Evolutionary conservation across 768 basidiomycete genomes (phyloP).

Genomic region (Stropharia rugosoannulata): DNA sequence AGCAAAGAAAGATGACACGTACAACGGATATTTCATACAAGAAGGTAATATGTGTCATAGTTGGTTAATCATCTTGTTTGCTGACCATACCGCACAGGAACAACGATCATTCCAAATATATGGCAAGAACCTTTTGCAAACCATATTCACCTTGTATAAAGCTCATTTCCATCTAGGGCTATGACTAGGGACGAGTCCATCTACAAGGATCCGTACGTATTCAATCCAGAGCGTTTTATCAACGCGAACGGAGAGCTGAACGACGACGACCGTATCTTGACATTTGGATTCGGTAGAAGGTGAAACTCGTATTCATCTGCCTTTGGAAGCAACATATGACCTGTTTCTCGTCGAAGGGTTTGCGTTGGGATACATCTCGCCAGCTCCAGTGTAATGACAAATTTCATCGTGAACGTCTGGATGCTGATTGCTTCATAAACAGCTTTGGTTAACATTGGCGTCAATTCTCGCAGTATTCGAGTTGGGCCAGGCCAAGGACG

Average conservation of each 20-base stretch:
- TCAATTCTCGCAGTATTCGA: slow-evolving; percentile 1
- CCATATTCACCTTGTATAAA: not conserved
- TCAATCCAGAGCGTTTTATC: slow-evolving; percentile 22
- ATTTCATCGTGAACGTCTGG: not conserved
- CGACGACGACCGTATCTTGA: not conserved
- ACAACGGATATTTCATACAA: slow-evolving; percentile 23
- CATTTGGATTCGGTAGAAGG: slow-evolving; percentile 15
- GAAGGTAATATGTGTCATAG: slow-evolving; percentile 2
- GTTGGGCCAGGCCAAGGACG: slow-evolving; percentile 5
- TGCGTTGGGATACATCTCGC: slow-evolving; percentile 17
- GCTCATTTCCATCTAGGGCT: slow-evolving; percentile 5
- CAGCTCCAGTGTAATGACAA: not conserved
- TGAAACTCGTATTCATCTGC: not conserved
- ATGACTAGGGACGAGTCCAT: slow-evolving; percentile 17
- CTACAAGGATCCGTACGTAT: slow-evolving; percentile 17
- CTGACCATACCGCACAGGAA: not conserved
- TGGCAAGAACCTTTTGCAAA: not conserved
- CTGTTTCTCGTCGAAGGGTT: slow-evolving; percentile 4
- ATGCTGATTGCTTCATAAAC: not conserved
- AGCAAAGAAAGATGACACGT: slow-evolving; percentile 19
- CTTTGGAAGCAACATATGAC: not conserved
- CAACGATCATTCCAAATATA: not conserved
- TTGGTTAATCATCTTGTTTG: not conserved
- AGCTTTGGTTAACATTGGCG: slow-evolving; percentile 5
- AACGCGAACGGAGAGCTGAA: slow-evolving; percentile 1